phyloP scores from a whole-genome alignment of 441 rosid species.

The Dalechampia spathulata region DNA sequence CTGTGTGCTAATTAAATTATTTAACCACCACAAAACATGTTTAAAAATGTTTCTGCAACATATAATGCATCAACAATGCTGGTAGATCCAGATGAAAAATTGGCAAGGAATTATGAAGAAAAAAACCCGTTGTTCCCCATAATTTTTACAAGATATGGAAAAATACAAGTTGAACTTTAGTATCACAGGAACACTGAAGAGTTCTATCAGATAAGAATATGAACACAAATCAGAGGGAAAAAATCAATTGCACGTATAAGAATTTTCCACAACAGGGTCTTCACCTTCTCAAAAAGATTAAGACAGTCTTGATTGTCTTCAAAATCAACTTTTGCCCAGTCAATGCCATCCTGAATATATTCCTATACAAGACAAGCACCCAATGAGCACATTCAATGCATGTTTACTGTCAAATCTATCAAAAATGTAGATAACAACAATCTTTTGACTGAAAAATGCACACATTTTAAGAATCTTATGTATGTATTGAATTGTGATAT shows the following conservation, averaged over 20 bases:
- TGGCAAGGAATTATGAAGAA: neutral
- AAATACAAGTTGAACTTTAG: neutral
- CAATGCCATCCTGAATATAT: constrained; percentile 98
- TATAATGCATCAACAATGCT: too few species aligned
- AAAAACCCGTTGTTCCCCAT: neutral
- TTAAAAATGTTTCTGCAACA: neutral
- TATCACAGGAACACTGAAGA: too few species aligned
- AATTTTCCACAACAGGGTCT: neutral
- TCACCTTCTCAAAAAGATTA: constrained; percentile 96
- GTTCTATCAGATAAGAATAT: neutral
- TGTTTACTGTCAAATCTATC: neutral
- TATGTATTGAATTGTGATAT: neutral
- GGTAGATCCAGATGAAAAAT: too few species aligned
- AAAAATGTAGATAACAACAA: neutral
- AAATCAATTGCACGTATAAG: neutral
- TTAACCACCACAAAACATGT: neutral
- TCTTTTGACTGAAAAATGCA: neutral
- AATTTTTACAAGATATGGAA: neutral
- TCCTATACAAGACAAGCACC: constrained; percentile 44
- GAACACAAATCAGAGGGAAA: neutral
- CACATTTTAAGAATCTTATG: neutral
- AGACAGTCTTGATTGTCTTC: constrained; percentile 98
- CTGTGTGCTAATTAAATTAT: neutral
- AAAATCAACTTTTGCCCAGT: constrained; percentile 96
- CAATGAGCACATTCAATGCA: neutral